Evolutionary conservation across 768 basidiomycete species (phyloP), one percentile per base, ranked within the genome.

Genomic region (Amanita exitialis): DNA sequence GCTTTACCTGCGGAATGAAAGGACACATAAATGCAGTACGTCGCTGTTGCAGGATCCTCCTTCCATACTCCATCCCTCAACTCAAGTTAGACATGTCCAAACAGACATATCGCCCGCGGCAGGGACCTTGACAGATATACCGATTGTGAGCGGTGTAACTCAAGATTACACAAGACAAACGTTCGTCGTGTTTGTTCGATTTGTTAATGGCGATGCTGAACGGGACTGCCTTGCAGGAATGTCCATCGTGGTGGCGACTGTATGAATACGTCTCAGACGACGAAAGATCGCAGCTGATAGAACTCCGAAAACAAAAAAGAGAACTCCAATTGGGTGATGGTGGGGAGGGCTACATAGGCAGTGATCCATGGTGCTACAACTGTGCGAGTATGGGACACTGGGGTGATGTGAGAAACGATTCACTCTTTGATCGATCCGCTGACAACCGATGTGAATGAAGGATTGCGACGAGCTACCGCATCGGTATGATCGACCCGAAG

Each of bases 1-100:
- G 89, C 59, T 90, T 79, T 58, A 75, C 71, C 3, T 91, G 89
- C 57, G 85, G 85, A 13, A 87, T 88, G 85, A 86, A 85, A 61
- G 89, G 89, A 1, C 88, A 90, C 59, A 77, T 89, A 49, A 86
- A 76, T 56, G 73, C 69, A 51, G 88, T 86, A 56, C 44, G 75
- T 63, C 35, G 36, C 43, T 16, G 20, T 10, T 2, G 32, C 4
- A 21, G 21, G 41, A 13, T 7, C 18, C 23, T 34, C 44, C 37
- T 13, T 21, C 39, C 28, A 37, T 25, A 10, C 15, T 49, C 32
- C 25, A 44, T 12, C 13, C 32, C 35, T 58, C n/a, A 47, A 42
- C 49, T 48, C 15, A 6, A 45, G 43, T 34, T 58, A 87, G 83
- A 77, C 74, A n/a, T 90, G 86, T 61, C 85, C 88, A 3, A 86